phyloP scores from a whole-genome alignment of 352 stramenopile species.

The Globisporangium nagaii region DNA sequence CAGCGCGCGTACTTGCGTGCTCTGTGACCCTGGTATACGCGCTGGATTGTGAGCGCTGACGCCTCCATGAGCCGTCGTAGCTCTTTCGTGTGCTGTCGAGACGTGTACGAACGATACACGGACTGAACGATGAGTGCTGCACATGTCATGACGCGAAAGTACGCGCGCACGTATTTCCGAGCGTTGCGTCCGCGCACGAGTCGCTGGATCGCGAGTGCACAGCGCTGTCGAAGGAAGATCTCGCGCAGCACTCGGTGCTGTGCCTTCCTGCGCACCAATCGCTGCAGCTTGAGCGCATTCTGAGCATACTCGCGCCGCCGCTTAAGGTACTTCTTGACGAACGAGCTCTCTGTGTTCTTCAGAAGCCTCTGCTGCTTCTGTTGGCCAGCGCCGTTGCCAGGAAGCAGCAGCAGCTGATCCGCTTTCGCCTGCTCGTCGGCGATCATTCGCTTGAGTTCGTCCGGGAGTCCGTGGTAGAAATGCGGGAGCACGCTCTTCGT shows the following conservation, averaged over 20 bases:
- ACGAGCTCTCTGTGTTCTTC: slow-evolving; percentile 52
- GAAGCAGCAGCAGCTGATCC: slow-evolving; percentile 4
- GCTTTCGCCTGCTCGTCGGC: slow-evolving; percentile 39
- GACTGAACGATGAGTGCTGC: slow-evolving; percentile 62
- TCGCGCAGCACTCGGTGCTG: slow-evolving; percentile 43
- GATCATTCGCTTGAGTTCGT: slow-evolving; percentile 73
- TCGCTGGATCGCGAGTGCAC: slow-evolving; percentile 49
- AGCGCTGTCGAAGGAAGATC: slow-evolving; percentile 33
- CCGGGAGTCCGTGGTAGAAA: slow-evolving; percentile 71
- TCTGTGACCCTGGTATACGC: slow-evolving; percentile 48
- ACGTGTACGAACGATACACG: slow-evolving; percentile 51
- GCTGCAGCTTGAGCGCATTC: slow-evolving; percentile 52
- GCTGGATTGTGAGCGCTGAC: slow-evolving; percentile 33
- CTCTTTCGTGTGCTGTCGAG: slow-evolving; percentile 27
- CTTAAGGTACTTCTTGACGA: slow-evolving; percentile 58
- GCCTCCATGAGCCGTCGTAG: slow-evolving; percentile 20
- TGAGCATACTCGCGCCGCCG: slow-evolving; percentile 35
- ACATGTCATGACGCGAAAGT: slow-evolving; percentile 43
- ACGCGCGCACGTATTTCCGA: slow-evolving; percentile 41
- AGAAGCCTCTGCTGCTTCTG: slow-evolving; percentile 30
- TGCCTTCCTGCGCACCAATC: slow-evolving; percentile 30
- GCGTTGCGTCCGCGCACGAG: slow-evolving; percentile 47
- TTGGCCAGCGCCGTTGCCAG: neutral
- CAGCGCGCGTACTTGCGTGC: slow-evolving; percentile 35
- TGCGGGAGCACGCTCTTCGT: slow-evolving; percentile 44